Conservation (phyloP, 306 rosid genomes). For the Alnus rubra region DNA sequence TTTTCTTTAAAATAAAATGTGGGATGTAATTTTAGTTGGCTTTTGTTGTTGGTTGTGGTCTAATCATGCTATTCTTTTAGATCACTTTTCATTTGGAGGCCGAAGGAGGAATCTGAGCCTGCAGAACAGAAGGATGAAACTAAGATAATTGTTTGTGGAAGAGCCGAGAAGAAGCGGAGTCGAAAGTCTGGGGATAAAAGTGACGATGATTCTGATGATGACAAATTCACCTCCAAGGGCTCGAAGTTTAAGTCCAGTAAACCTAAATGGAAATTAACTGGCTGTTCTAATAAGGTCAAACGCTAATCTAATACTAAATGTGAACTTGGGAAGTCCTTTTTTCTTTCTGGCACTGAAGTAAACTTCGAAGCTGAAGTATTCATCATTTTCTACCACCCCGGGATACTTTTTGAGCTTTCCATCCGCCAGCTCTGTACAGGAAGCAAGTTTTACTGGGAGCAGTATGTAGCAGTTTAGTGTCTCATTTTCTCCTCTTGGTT, state of each 20-base stretch:
- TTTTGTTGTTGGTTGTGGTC: not conserved
- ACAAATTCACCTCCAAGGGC: slow-evolving; percentile 46
- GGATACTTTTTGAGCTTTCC: slow-evolving; percentile 5
- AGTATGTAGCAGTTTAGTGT: not conserved
- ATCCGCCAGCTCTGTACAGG: slow-evolving; percentile 12
- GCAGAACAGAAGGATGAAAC: slow-evolving; percentile 57
- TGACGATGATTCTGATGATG: slow-evolving; percentile 60
- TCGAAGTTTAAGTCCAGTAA: slow-evolving; percentile 46
- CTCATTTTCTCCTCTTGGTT: not conserved
- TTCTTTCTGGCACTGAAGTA: not conserved
- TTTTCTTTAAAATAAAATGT: not conserved
- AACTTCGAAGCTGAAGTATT: not conserved
- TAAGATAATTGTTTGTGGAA: slow-evolving; percentile 51
- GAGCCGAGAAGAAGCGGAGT: slow-evolving; percentile 51
- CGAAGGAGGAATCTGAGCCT: slow-evolving; percentile 59
- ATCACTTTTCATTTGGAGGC: slow-evolving; percentile 93
- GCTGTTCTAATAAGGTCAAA: slow-evolving; percentile 35
- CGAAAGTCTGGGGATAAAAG: slow-evolving; percentile 42
- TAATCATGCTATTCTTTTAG: slow-evolving; percentile 37
- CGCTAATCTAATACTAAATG: slow-evolving; percentile 9
- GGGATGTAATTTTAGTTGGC: not conserved
- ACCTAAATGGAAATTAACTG: slow-evolving; percentile 27
- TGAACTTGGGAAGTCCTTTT: not conserved
- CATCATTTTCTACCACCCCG: not conserved
- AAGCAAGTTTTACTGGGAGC: not conserved